Base-by-base conservation (phyloP, 306 rosid species). In the Benincasa hispida region DNA sequence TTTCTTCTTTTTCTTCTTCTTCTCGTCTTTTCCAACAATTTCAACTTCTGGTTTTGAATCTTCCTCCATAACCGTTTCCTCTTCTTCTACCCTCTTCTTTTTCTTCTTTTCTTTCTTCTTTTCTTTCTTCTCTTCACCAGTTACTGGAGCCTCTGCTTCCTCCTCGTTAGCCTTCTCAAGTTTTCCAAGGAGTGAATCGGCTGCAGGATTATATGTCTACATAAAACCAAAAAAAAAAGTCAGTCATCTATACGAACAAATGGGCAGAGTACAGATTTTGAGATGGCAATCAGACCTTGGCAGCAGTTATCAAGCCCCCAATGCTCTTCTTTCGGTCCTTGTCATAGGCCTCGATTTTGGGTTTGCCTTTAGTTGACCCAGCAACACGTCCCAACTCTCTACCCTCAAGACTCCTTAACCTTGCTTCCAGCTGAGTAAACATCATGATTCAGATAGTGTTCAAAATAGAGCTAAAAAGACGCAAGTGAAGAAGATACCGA, bases 301-400 rank as follows among this genome's bases (percentile, higher is more conserved):
- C 99, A 0, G 95, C 88, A 57, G 90, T 92, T 55, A 94, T 88
- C 75, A 94, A 80, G 41, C 86, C 95, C 8, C 91, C 94, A 10
- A 83, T 78, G 77, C 95, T 96, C 76, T 92, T 89, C 96, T 94
- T 94, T 68, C 85, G 39, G 81, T 92, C 99, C 89, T 86, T 94
- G 82, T 92, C 99, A 70, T 94, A 94, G 68, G 84, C 89, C 87
- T 92, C 93, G 8, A 94, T 92, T 83, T 85, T 90, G 2, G 98
- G 96, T 61, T 92, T 94, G 75, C 98, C 98, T 83, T 90, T 94
- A 54, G 96, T 89, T 15, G 99, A 94, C 65, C 97, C 93, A 53
- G 98, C 90, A 80, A 61, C 86, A 9, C 84, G 93, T 41, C 98
- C 91, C 66, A 94, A 85, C 72, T 92, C 97, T 77, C 74, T 90